Conservation (phyloP, 2,329 filamentous ascomycete genomes). For the Sporothrix phasma region DNA sequence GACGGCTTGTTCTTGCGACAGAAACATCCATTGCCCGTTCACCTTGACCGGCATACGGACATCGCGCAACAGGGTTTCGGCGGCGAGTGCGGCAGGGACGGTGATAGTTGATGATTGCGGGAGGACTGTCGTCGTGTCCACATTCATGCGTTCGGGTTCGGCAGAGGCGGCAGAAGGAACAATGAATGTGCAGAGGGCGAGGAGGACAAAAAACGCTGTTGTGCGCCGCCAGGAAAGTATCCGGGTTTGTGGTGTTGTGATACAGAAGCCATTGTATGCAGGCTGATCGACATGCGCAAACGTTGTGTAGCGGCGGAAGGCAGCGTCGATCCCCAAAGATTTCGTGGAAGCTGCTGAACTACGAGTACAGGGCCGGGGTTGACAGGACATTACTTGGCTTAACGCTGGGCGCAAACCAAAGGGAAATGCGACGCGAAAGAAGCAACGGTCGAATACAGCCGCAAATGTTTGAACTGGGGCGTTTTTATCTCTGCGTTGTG, state of each 20-base stretch:
- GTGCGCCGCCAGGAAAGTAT: slow-evolving; percentile 23
- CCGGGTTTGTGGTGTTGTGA: slow-evolving; percentile 19
- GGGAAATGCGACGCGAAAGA: background rate
- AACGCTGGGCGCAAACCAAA: background rate
- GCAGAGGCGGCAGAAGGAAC: slow-evolving; percentile 20
- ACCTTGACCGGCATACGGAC: slow-evolving; percentile 27
- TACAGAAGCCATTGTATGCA: slow-evolving; percentile 11
- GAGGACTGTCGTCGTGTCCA: slow-evolving; percentile 17
- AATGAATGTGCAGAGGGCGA: slow-evolving; percentile 20
- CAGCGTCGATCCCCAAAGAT: slow-evolving; percentile 11
- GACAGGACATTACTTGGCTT: slow-evolving; percentile 9
- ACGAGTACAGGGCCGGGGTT: background rate
- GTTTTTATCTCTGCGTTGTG: too few species aligned
- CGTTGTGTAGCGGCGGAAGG: slow-evolving; percentile 9
- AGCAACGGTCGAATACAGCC: background rate
- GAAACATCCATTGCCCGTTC: slow-evolving; percentile 29
- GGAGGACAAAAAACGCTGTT: slow-evolving; percentile 16
- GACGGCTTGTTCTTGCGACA: slow-evolving; percentile 27
- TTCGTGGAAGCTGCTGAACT: slow-evolving; percentile 6
- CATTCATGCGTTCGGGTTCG: slow-evolving; percentile 7
- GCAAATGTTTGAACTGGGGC: background rate
- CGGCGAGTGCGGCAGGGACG: slow-evolving; percentile 17
- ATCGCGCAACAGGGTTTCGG: slow-evolving; percentile 30
- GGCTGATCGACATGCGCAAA: slow-evolving; percentile 8
- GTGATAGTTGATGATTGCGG: slow-evolving; percentile 13